Evolutionary conservation across 2,329 filamentous ascomycete species (phyloP), one percentile per base, ranked within the genome.

Genomic region (Amauroascus verrucosus): DNA sequence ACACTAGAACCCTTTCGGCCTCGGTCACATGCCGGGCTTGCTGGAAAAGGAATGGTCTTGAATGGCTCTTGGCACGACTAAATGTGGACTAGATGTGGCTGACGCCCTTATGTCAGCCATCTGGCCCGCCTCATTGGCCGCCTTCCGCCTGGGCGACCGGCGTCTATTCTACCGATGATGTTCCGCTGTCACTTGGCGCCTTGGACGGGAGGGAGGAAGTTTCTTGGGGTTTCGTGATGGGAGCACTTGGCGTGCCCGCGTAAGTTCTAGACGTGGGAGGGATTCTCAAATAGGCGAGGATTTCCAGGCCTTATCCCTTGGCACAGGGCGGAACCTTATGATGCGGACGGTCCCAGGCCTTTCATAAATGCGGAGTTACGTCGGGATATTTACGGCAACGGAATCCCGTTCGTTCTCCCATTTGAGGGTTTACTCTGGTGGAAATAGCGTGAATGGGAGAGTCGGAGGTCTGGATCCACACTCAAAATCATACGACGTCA

Each of bases 181-280:
- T 48, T 51, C 48, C 48, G 48, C 48, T 16, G 26, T 35, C 13
- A 22, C 48, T 51, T 51, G 48, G 48, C 48, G 28, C 38, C 48
- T 44, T 41, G 37, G 37, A 8, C 16, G 18, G 26, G 41, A 16
- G 41, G 24, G 48, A 37, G 41, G 38, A 35, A 33, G 43, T 50
- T 22, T 43, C 48, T 41, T 50, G 35, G 48, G 48, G 35, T 22
- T n/a, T 22, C 4, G 24, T 33, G 22, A 20, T 22, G 35, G 11
- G 35, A 1, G 13, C 18, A 48, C 45, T 48, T 48, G 45, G 45
- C 45, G 41, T 11, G 11, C n/a, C n/a, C 4, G 22, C 11, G 28
- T 18, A 11, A n/a, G 30, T 35, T 22, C 45, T 37, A 37, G 30
- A 9, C 45, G 28, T 37, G 18, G 30, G 30, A 35, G 11, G 22